Evolutionary conservation across 2,329 filamentous ascomycete species (phyloP).

Genomic region (Penicillium sp.): DNA sequence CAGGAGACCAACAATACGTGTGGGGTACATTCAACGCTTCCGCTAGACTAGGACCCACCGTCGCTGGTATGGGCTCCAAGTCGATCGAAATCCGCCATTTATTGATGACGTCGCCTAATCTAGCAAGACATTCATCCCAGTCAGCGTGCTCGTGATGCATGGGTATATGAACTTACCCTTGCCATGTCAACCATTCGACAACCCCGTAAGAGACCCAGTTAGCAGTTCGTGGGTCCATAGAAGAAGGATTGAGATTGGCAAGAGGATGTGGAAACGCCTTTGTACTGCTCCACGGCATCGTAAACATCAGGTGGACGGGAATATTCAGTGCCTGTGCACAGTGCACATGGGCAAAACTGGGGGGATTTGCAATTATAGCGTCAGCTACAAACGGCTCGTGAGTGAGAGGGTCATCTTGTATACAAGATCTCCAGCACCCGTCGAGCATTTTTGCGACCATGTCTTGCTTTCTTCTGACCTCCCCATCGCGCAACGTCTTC

Average conservation of each 20-base stretch:
- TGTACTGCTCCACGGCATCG: slow-evolving; percentile 55
- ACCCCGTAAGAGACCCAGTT: slow-evolving; percentile 53
- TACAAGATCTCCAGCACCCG: slow-evolving; percentile 45
- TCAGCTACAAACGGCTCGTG: slow-evolving; percentile 55
- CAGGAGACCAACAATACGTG: slow-evolving; percentile 51
- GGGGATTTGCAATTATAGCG: slow-evolving; percentile 58
- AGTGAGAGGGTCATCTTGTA: slow-evolving; percentile 32
- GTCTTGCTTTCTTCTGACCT: slow-evolving; percentile 32
- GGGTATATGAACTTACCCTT: slow-evolving; percentile 38
- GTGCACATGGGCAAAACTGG: slow-evolving; percentile 53
- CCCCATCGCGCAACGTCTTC: slow-evolving; percentile 38
- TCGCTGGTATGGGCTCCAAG: slow-evolving; percentile 41
- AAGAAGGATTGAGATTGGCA: slow-evolving; percentile 46
- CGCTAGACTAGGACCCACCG: slow-evolving; percentile 40
- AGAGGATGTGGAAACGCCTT: slow-evolving; percentile 52
- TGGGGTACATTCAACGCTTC: slow-evolving; percentile 43
- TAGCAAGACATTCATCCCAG: slow-evolving; percentile 5
- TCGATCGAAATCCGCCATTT: slow-evolving; percentile 43
- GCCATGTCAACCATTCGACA: slow-evolving; percentile 54
- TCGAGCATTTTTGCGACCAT: slow-evolving; percentile 42
- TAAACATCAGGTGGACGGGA: slow-evolving; percentile 56
- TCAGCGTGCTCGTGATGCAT: too few relatives aligned
- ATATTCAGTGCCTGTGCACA: slow-evolving; percentile 47
- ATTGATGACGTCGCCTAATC: slow-evolving; percentile 52
- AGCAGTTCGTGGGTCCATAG: not conserved